Evolutionary conservation across 1,284 basidiomycete genomes (phyloP).

Genomic region (Peniophora sp.): DNA sequence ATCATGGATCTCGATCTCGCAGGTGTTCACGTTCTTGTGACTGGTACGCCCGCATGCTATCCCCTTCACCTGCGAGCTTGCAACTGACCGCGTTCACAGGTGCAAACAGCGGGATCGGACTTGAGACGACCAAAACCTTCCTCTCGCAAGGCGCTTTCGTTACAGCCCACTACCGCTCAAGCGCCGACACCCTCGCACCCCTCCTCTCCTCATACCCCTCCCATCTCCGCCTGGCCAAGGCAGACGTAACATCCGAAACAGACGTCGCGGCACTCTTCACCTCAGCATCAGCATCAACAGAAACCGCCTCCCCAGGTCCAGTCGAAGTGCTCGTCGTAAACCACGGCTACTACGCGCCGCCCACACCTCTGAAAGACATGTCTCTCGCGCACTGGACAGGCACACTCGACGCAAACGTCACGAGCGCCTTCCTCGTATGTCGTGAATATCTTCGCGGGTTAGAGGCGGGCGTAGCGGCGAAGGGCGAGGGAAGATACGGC

Average conservation of each 20-base stretch:
- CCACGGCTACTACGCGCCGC: constrained; percentile 49
- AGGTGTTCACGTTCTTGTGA: constrained; percentile 31
- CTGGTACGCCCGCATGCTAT: constrained; percentile 22
- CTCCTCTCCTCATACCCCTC: constrained; percentile 30
- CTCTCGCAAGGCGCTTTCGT: constrained; percentile 64
- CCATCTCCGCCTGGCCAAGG: constrained; percentile 38
- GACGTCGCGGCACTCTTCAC: constrained; percentile 41
- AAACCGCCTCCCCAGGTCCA: constrained; percentile 29
- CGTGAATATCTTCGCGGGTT: constrained; percentile 52
- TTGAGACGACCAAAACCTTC: constrained; percentile 46
- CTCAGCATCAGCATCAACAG: no score
- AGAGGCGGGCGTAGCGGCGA: constrained; percentile 26
- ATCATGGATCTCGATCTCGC: constrained; percentile 30
- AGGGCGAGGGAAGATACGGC: constrained; percentile 31
- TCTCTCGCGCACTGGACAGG: constrained; percentile 55
- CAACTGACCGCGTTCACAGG: constrained; percentile 26
- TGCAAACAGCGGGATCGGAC: constrained; percentile 61
- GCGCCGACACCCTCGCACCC: constrained; percentile 33
- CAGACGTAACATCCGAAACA: constrained; percentile 50
- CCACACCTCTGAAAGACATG: constrained; percentile 49
- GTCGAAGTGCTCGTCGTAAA: constrained; percentile 57
- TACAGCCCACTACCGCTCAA: constrained; percentile 66
- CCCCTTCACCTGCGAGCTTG: neutral
- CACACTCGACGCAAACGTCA: constrained; percentile 59
- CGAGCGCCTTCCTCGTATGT: constrained; percentile 59